These are phyloP conservation scores for Arachis monticola DNA, from an alignment of 331 rosid species.

Conservation along the genomic window DNA sequence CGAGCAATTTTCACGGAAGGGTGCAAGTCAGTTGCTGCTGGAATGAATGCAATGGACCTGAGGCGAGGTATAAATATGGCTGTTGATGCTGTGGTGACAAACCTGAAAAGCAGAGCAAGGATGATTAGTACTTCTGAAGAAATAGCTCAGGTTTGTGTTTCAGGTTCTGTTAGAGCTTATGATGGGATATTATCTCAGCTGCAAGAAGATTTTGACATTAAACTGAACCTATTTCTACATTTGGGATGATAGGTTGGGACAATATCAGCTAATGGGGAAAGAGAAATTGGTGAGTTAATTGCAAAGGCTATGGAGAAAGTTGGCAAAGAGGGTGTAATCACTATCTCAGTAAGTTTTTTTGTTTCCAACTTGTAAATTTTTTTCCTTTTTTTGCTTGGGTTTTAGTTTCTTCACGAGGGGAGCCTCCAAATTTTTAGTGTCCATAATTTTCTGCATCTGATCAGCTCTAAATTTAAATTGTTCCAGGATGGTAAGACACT, in stretches of 20 bases:
- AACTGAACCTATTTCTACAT: neutral
- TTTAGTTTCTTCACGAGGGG: neutral
- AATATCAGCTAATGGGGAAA: conserved; percentile 92
- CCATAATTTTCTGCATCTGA: neutral
- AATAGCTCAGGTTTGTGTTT: conserved; percentile 84
- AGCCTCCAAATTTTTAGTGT: neutral
- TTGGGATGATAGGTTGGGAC: conserved; percentile 77
- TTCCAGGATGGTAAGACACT: conserved; percentile 89
- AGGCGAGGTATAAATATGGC: conserved; percentile 97
- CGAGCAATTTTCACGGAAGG: conserved; percentile 92
- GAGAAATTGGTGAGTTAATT: conserved; percentile 95
- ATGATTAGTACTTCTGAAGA: conserved; percentile 98
- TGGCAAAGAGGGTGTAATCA: conserved; percentile 98
- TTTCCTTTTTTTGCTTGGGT: conserved; percentile 5
- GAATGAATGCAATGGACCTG: conserved; percentile 98
- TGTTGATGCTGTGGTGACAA: conserved; percentile 84
- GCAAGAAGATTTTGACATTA: neutral
- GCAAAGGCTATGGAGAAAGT: conserved; percentile 99
- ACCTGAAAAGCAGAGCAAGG: conserved; percentile 87
- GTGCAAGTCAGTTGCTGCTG: conserved; percentile 99
- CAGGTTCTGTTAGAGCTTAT: neutral
- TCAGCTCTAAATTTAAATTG: conserved; percentile 16
- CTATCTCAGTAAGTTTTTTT: conserved; percentile 76
- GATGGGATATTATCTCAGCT: neutral
- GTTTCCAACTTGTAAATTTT: neutral